Evolutionary conservation across 345 rosid species (phyloP), one percentile per base, ranked within the genome.

Genomic region (Draba incana): DNA sequence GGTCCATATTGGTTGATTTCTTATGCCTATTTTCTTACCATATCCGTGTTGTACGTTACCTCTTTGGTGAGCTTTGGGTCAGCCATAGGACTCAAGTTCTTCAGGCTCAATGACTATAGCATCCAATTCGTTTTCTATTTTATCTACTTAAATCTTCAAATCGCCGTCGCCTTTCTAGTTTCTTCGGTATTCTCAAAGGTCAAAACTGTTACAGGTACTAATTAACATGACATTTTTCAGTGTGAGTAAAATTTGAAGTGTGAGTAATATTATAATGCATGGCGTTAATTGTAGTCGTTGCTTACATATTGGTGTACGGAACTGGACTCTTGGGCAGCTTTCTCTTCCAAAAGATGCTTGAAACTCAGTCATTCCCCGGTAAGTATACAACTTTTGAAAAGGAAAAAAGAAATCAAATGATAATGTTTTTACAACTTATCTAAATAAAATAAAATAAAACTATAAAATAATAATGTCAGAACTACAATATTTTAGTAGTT

Each of bases 181-280:
- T 84, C 98, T 51, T 78, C 86, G 23, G 7, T 84, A 66, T 90
- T 92, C 75, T 79, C 94, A 53, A 83, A 82, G 69, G 82, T 85
- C 41, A 92, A 90, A 82, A 90, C 92, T 59, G 97, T 87, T 56
- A 82, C 93, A 86, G 98, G 98, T 92, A 77, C 61, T 20, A 20
- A 20, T 20, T 76, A 25, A 58, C 30, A 31, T 68, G 58, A 56
- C 57, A 31, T 39, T 3, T 11, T 31, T 31, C 4, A 4, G 35
- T 31, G 35, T 8, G n/a, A 12, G 43, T 49, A 16, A 28, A 69
- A 27, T 31, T 31, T 31, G 12, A 49, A 51, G 14, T 28, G 7
- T 64, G 64, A n/a, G 5, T 4, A 16, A 53, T 27, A 20, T 9
- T 55, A 28, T 28, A 28, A 31, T 31, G 35, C 35, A 31, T 20